These are phyloP conservation scores for Globisporangium ultimum DNA, from an alignment of 352 stramenopile species.

Conservation along the genomic window DNA sequence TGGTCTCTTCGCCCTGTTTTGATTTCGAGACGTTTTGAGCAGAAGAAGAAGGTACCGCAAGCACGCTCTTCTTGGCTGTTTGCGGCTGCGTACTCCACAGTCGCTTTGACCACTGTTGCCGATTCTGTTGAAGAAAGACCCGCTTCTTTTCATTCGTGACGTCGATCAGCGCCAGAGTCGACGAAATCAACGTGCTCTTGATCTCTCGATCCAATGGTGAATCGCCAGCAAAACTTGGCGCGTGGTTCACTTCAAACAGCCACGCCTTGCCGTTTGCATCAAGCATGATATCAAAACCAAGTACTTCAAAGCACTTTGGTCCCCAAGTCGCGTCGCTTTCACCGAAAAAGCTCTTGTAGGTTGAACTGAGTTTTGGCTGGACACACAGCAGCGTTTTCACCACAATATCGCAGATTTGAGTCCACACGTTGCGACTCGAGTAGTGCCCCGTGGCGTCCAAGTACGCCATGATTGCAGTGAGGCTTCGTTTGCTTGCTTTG, in stretches of 20 bases:
- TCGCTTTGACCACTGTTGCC: slow-evolving; percentile 28
- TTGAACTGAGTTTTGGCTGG: slow-evolving; percentile 33
- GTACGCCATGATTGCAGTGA: slow-evolving; percentile 28
- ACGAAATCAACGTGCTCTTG: slow-evolving; percentile 32
- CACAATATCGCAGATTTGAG: slow-evolving; percentile 37
- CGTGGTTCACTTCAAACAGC: slow-evolving; percentile 49
- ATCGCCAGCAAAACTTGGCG: slow-evolving; percentile 41
- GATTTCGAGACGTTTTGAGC: too few species aligned
- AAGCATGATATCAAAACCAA: slow-evolving; percentile 47
- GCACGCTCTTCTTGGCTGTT: not conserved
- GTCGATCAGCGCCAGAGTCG: slow-evolving; percentile 29
- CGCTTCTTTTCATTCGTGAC: slow-evolving; percentile 40
- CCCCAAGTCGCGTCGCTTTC: slow-evolving; percentile 24
- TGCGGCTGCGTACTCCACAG: slow-evolving; percentile 22
- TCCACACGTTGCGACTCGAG: slow-evolving; percentile 26
- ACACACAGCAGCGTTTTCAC: slow-evolving; percentile 43
- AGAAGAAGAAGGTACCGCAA: not conserved
- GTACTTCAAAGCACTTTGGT: slow-evolving; percentile 41
- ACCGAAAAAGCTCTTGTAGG: slow-evolving; percentile 41
- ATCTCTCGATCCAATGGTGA: slow-evolving; percentile 33
- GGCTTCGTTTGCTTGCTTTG: slow-evolving; percentile 34
- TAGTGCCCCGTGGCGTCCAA: slow-evolving; percentile 19
- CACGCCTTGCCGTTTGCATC: slow-evolving; percentile 33
- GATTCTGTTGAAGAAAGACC: slow-evolving; percentile 22
- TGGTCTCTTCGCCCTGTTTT: not conserved